A percentile compares a stretch with the other conserved stretches of the same genome.
Conservation (phyloP, 768 basidiomycete genomes). For the Omphalotus guepiniiformis region DNA sequence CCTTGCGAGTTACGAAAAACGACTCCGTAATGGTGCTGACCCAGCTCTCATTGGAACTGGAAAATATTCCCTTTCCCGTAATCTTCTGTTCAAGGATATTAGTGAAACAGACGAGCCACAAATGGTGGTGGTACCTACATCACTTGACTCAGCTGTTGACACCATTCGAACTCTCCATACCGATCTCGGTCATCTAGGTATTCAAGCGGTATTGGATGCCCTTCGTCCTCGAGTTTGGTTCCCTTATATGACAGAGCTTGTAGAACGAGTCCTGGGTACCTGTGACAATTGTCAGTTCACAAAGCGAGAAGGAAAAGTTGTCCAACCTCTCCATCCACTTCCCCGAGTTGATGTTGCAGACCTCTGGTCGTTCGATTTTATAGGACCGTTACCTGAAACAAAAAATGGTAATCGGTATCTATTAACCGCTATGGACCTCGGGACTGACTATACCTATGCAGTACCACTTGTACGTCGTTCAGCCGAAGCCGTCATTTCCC, state of each 20-base stretch:
- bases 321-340: constrained; percentile 18
- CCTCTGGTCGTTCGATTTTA: constrained; percentile 17
- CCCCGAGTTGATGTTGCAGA: constrained; percentile 16
- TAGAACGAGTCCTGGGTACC: constrained; percentile 13
- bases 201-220: constrained; percentile 10
- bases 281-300: constrained; percentile 19
- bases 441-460: constrained; percentile 11
- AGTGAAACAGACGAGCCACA: constrained; percentile 1
- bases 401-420: constrained; percentile 16
- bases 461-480: constrained; percentile 8
- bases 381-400: constrained; percentile 15
- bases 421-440: constrained; percentile 16
- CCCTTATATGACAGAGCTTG: constrained; percentile 6
- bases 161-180: constrained; percentile 7
- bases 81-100: constrained; percentile 6
- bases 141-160: constrained; percentile 1
- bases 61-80: neutral
- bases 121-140: constrained; percentile 13
- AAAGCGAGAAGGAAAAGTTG: constrained; percentile 8
- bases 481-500: constrained; percentile 6
- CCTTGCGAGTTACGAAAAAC: no score
- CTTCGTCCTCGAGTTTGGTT: constrained; percentile 12
- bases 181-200: constrained; percentile 17
- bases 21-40: no score
- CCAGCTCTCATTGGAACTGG: no score